Base-by-base conservation (phyloP, 495 filamentous ascomycete species). In the Lasiosphaeria miniovina region DNA sequence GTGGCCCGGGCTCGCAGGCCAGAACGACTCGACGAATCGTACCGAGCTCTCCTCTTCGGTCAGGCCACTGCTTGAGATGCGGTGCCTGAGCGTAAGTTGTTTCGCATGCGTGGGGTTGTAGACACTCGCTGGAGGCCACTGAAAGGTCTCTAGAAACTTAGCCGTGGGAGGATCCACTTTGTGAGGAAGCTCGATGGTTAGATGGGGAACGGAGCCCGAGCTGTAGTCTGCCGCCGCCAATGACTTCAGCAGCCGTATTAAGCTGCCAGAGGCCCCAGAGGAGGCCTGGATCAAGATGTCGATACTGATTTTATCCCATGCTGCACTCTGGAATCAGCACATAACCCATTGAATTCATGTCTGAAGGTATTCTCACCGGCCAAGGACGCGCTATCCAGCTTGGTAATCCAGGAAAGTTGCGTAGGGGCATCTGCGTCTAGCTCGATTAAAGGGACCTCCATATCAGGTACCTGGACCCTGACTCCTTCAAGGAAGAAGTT, bases 241-340 rank as follows among this genome's bases (percentile, higher is more conserved):
- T 17, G 90, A 93, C 55, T 81, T 81, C 1, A 96, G 76, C 24
- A 95, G 77, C 51, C 89, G 80, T 32, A 89, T 83, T 15, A 96
- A 61, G 50, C 87, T 88, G 3, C 90, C 89, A 8, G 89, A 84
- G 33, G 85, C 82, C 3, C 84, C 77, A 7, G 82, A 69, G 11
- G 85, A 77, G n/a, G 87, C 88, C 52, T 91, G 87, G 36, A 96
- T 83, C 8, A 93, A 69, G 31, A 96, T 88, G 55, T 95, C 89
- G 51, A 96, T 77, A 41, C 77, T 82, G 6, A 88, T 73, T 48
- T 83, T 82, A 64, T 90, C 86, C 91, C 91, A 96, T 34, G 80
- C 89, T 90, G 60, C 52, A 35, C 3, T 46, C 53, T 24, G 68
- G 43, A 68, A 15, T 73, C 49, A 68, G 61, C 54, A 40, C 12